Percentiles rank a stretch among this genome's conserved stretches.
Conservation (phyloP, 2,329 filamentous ascomycete genomes). For the Achaetomium macrosporum region DNA sequence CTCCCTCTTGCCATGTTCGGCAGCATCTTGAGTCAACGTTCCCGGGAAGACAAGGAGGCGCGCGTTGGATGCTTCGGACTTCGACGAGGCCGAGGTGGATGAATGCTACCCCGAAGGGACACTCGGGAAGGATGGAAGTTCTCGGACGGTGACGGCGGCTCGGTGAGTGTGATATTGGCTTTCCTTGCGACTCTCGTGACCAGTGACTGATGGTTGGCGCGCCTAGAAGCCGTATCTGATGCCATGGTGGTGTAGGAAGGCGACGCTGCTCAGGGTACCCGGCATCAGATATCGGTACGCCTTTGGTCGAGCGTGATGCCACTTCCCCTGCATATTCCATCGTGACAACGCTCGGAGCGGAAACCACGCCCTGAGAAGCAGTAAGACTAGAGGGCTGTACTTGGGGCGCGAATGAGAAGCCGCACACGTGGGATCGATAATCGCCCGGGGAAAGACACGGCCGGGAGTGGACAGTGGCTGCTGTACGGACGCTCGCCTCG, state of each 20-base stretch:
- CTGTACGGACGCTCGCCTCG: constrained; percentile 2
- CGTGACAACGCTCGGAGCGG: too few relatives aligned
- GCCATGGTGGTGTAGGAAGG: constrained; percentile 6
- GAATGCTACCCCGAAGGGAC: neutral
- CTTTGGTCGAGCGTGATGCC: neutral
- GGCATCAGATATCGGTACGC: neutral
- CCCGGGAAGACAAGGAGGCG: neutral
- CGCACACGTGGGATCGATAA: too few relatives aligned
- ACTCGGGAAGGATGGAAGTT: neutral
- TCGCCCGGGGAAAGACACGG: too few relatives aligned
- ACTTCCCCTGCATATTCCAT: neutral
- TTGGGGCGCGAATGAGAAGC: too few relatives aligned
- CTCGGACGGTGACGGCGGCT: neutral
- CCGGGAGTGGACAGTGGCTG: neutral
- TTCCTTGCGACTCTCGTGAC: neutral
- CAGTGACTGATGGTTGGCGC: neutral
- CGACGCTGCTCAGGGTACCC: neutral
- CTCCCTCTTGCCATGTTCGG: neutral
- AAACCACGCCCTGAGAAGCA: too few relatives aligned
- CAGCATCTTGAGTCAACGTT: neutral
- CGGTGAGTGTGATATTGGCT: neutral
- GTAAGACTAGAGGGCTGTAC: too few relatives aligned
- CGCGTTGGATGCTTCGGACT: neutral
- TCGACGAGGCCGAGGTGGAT: constrained; percentile 4
- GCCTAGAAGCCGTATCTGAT: neutral